Evolutionary conservation across 1,284 basidiomycete genomes (phyloP).

Genomic region (Trichosporon faecale): DNA sequence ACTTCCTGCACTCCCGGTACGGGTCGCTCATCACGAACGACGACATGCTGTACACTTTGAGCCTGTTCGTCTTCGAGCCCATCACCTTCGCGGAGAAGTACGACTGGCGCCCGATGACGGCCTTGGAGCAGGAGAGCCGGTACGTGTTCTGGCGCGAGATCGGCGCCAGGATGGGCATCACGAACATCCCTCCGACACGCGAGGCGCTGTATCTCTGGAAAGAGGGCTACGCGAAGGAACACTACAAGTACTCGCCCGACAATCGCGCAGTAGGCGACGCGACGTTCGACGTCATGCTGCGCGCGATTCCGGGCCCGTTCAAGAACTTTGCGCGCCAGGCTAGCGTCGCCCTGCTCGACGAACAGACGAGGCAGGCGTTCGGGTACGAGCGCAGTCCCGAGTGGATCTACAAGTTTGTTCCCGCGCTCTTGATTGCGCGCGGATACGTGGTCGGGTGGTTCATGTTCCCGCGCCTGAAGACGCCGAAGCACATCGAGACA

Average conservation of each 20-base stretch:
- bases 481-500: background rate
- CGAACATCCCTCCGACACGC: constrained; percentile 16
- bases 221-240: constrained; percentile 1
- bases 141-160: constrained; percentile 23
- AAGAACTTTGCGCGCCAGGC: background rate
- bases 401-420: background rate
- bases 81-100: background rate
- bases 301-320: background rate
- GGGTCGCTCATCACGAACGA: constrained; percentile 17
- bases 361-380: constrained; percentile 15
- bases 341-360: constrained; percentile 12
- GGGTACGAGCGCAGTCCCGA: background rate
- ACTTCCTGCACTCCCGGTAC: constrained; percentile 18
- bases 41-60: constrained; percentile 19
- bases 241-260: constrained; percentile 1
- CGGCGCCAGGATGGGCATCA: constrained; percentile 21
- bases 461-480: background rate
- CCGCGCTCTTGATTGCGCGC: constrained; percentile 3
- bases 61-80: constrained; percentile 17
- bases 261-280: constrained; percentile 16
- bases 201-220: constrained; percentile 14
- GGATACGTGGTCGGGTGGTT: background rate
- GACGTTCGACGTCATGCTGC: constrained; percentile 12
- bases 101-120: constrained; percentile 15
- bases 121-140: constrained; percentile 15